Conservation (phyloP, 2,329 filamentous ascomycete genomes). For the Coniochaeta ligniaria region DNA sequence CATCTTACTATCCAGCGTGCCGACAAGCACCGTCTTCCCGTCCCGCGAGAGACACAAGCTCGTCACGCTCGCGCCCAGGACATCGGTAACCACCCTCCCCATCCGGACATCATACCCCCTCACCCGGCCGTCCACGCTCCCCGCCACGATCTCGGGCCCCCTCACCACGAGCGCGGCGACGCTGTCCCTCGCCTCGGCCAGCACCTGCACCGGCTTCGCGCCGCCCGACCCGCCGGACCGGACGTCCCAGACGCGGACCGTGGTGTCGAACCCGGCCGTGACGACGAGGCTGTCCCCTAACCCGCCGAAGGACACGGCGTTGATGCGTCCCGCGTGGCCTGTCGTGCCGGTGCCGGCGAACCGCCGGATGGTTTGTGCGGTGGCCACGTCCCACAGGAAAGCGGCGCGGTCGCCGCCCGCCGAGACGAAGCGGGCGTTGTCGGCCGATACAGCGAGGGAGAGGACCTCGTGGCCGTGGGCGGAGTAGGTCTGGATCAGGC, state of each 20-base stretch:
- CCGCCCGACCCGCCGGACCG: conserved; percentile 31
- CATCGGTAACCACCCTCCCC: conserved; percentile 64
- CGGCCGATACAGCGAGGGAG: conserved; percentile 62
- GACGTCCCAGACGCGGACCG: conserved; percentile 69
- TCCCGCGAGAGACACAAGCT: conserved; percentile 65
- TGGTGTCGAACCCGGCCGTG: conserved; percentile 68
- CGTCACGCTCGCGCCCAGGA: conserved; percentile 66
- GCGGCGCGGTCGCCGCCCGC: conserved; percentile 84
- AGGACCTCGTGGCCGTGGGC: conserved; percentile 92
- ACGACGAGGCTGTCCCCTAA: conserved; percentile 67
- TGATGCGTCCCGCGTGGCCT: conserved; percentile 67
- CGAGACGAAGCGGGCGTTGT: conserved; percentile 83
- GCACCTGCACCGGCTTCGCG: conserved; percentile 61
- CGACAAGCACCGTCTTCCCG: conserved; percentile 67
- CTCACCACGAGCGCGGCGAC: conserved; percentile 44
- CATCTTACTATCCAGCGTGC: conserved; percentile 67
- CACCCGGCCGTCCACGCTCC: conserved; percentile 79
- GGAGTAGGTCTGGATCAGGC: conserved; percentile 78
- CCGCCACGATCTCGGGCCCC: conserved; percentile 57
- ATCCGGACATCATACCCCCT: conserved; percentile 76
- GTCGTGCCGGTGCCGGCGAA: conserved; percentile 50
- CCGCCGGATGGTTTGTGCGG: conserved; percentile 67
- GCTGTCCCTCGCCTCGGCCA: conserved; percentile 66
- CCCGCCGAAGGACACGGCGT: conserved; percentile 73
- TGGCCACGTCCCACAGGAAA: conserved; percentile 90